Conservation (phyloP, 805 yeast genomes). For the Candida rishiriensis region DNA sequence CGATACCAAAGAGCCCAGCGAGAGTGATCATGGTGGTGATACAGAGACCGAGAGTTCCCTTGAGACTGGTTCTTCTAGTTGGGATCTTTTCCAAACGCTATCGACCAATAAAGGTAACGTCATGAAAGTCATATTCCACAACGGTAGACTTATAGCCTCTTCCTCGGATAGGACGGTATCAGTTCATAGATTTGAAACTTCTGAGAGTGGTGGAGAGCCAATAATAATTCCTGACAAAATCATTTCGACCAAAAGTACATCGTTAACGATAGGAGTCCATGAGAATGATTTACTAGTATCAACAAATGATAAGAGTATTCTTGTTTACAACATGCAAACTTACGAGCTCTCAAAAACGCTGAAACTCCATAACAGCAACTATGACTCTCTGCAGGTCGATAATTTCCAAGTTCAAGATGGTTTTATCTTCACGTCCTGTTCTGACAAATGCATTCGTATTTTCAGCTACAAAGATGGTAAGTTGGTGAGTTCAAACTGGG, state of each 20-base stretch:
- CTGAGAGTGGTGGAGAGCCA: constrained; percentile 16
- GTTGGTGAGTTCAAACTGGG: constrained; percentile 52
- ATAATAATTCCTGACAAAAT: constrained; percentile 38
- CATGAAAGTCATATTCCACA: constrained; percentile 31
- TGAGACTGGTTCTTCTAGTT: constrained; percentile 14
- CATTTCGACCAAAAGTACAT: constrained; percentile 47
- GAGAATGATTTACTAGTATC: constrained; percentile 43
- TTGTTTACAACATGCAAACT: constrained; percentile 31
- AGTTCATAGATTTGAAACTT: constrained; percentile 38
- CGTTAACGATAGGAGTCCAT: constrained; percentile 36
- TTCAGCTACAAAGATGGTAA: constrained; percentile 44
- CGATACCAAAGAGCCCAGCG: background rate
- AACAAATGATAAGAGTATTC: constrained; percentile 46
- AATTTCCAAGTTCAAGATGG: constrained; percentile 31
- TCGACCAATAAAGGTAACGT: constrained; percentile 54
- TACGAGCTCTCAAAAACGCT: constrained; percentile 35
- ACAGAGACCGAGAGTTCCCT: too few relatives aligned
- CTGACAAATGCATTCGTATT: constrained; percentile 55
- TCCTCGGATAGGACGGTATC: constrained; percentile 62
- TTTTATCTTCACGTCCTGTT: constrained; percentile 38
- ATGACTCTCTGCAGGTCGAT: constrained; percentile 43
- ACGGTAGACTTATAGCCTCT: constrained; percentile 41
- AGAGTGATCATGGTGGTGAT: background rate
- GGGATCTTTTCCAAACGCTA: constrained; percentile 59
- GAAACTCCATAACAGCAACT: constrained; percentile 38